These are phyloP conservation scores for Omphalea diandra DNA, from an alignment of 441 rosid genomes.

Conservation along the genomic window DNA sequence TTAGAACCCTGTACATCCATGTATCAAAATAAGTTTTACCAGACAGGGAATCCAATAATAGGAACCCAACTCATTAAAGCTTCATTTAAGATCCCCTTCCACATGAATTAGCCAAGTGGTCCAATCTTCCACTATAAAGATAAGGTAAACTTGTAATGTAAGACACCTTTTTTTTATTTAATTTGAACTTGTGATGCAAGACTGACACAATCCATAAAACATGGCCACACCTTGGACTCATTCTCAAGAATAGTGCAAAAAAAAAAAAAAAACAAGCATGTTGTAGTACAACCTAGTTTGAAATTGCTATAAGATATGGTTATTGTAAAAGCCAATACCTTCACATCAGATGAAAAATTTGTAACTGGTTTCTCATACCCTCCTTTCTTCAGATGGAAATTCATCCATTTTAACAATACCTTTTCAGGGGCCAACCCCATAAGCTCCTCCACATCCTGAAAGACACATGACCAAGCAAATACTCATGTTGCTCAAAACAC, in stretches of 20 bases:
- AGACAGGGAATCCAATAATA: background rate
- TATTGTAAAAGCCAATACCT: constrained; percentile 47
- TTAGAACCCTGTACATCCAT: background rate
- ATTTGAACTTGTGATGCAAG: background rate
- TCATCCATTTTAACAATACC: constrained; percentile 95
- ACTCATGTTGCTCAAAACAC: background rate
- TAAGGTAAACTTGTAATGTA: background rate
- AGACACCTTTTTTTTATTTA: background rate
- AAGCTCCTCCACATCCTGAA: constrained; percentile 96
- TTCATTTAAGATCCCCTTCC: background rate
- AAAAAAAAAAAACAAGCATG: constrained; percentile 10
- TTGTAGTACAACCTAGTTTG: background rate
- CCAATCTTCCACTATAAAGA: background rate
- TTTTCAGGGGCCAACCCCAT: constrained; percentile 93
- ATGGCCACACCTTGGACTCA: background rate
- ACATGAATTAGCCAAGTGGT: background rate
- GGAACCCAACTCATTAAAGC: background rate
- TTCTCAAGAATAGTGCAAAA: background rate
- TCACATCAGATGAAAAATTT: constrained; percentile 90
- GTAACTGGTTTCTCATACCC: constrained; percentile 89
- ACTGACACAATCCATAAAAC: background rate
- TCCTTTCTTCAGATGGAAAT: constrained; percentile 92
- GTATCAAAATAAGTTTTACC: background rate
- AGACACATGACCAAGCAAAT: constrained; percentile 10
- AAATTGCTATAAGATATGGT: background rate